A percentile compares a stretch with the other conserved stretches of the same genome.
Conservation (phyloP, 306 rosid species). For the Lotus japonicus region DNA sequence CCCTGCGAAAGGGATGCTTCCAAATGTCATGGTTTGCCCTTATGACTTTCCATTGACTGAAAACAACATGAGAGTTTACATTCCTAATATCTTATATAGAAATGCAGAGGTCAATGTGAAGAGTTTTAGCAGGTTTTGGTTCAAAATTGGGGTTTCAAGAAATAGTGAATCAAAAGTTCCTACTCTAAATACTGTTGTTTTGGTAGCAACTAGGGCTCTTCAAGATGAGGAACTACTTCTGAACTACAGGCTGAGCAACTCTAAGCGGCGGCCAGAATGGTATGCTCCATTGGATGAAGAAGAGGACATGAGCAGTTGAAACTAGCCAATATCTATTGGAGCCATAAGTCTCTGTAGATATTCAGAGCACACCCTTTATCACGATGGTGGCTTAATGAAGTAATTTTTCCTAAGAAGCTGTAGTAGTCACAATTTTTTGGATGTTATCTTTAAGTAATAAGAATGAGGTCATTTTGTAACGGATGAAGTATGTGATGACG, state of each 20-base stretch:
- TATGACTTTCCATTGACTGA: slow-evolving; percentile 83
- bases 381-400: not conserved
- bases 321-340: slow-evolving; percentile 2
- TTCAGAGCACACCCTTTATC: not conserved
- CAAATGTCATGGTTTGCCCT: slow-evolving; percentile 88
- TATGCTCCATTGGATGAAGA: slow-evolving; percentile 78
- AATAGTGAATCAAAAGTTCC: slow-evolving; percentile 43
- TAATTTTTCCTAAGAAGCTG: slow-evolving; percentile 1
- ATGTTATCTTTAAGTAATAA: not conserved
- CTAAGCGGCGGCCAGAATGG: slow-evolving; percentile 67
- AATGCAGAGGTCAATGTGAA: slow-evolving; percentile 47
- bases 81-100: slow-evolving; percentile 69
- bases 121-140: slow-evolving; percentile 63
- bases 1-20: slow-evolving; percentile 68
- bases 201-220: slow-evolving; percentile 76
- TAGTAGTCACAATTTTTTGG: not conserved
- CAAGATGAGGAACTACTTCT: slow-evolving; percentile 72
- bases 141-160: slow-evolving; percentile 48
- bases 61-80: slow-evolving; percentile 59
- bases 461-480: not conserved
- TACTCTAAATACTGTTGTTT: slow-evolving; percentile 56
- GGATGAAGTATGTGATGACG: not conserved
- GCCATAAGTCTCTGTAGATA: not conserved
- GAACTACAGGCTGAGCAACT: slow-evolving; percentile 80
- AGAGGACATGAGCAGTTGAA: slow-evolving; percentile 59